These are phyloP conservation scores for Cutaneotrichosporon sp. DNA, from an alignment of 1,284 basidiomycete genomes.

Conservation along the genomic window DNA sequence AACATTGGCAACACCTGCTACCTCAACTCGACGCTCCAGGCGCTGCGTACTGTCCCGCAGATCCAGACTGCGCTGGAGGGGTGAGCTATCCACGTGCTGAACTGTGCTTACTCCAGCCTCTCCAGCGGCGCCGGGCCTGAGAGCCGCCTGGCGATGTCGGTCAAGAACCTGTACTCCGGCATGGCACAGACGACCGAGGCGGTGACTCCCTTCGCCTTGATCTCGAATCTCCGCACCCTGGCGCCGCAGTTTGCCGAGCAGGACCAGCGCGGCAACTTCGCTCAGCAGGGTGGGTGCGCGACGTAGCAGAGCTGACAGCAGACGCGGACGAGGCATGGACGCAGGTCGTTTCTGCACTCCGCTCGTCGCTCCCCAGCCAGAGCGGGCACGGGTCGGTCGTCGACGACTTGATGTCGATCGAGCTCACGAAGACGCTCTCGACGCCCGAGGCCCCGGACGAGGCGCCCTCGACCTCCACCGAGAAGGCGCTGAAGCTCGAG, in stretches of 20 bases:
- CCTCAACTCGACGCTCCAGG: constrained; percentile 93
- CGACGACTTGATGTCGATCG: constrained; percentile 80
- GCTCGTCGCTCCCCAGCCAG: constrained; percentile 61
- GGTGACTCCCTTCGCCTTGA: constrained; percentile 73
- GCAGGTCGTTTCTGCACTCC: constrained; percentile 76
- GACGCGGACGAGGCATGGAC: constrained; percentile 97
- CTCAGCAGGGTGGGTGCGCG: constrained; percentile 73
- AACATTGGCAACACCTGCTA: constrained; percentile 60
- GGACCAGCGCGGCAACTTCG: constrained; percentile 63
- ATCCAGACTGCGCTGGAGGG: constrained; percentile 62
- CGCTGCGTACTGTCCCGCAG: constrained; percentile 86
- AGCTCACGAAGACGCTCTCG: constrained; percentile 77
- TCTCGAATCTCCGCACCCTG: constrained; percentile 70
- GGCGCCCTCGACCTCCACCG: constrained; percentile 63
- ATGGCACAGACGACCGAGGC: constrained; percentile 77
- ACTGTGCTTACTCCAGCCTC: background rate
- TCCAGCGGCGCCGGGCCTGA: constrained; percentile 37
- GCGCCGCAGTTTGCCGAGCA: constrained; percentile 92
- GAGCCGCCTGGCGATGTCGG: constrained; percentile 56
- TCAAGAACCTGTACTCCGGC: constrained; percentile 71
- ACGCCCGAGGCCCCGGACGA: constrained; percentile 83
- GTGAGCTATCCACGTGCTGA: background rate
- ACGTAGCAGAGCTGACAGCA: constrained; percentile 40
- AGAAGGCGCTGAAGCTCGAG: constrained; percentile 83
- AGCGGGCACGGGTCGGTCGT: constrained; percentile 61